Conservation (phyloP, 495 filamentous ascomycete genomes). For the Halenospora varia region DNA sequence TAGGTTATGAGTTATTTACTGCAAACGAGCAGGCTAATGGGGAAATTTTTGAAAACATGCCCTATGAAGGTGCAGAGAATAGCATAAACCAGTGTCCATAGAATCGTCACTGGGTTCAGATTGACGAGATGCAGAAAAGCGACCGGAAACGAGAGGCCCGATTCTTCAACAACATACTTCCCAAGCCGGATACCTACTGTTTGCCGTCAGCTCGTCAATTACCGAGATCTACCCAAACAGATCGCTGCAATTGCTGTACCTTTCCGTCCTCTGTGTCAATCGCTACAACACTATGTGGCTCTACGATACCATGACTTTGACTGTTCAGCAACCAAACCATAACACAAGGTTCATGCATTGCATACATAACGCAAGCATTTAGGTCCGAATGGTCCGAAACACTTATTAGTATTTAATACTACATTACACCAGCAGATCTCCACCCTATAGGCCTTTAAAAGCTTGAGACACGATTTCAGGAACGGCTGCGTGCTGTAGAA, state of each 20-base stretch:
- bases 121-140: not conserved
- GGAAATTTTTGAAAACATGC: too few relatives aligned
- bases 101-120: not conserved
- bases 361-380: not conserved
- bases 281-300: not conserved
- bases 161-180: not conserved
- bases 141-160: not conserved
- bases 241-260: too few relatives aligned
- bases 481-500: not conserved
- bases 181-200: not conserved
- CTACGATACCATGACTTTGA: not conserved
- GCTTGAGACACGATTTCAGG: not conserved
- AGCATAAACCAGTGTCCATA: not conserved
- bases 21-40: not conserved
- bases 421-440: not conserved
- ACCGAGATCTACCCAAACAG: too few relatives aligned
- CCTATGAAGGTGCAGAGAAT: not conserved
- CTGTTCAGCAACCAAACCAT: not conserved
- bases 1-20: not conserved
- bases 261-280: not conserved
- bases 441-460: too few relatives aligned
- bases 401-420: not conserved
- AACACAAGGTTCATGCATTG: not conserved
- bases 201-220: not conserved
- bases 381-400: not conserved